phyloP scores from a whole-genome alignment of 768 basidiomycete species.

The Serendipita sp. region DNA sequence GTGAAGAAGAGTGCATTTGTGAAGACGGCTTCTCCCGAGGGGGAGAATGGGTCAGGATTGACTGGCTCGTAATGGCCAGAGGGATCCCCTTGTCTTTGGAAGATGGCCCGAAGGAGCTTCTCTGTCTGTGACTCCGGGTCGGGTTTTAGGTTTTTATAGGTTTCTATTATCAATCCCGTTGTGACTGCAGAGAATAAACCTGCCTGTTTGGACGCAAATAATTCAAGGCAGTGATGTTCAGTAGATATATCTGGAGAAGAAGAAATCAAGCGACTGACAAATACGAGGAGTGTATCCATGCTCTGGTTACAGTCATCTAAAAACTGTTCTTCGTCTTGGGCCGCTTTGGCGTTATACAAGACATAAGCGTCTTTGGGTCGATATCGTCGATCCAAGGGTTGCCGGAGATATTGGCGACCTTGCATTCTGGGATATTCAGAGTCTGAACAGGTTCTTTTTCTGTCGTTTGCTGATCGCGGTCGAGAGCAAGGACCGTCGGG shows the following conservation, averaged over 20 bases:
- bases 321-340: background rate
- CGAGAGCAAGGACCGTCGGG: too few species aligned
- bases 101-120: background rate
- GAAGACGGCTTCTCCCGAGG: background rate
- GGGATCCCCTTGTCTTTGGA: background rate
- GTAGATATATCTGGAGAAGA: background rate
- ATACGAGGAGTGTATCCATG: slow-evolving; percentile 6
- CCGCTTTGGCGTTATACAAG: background rate
- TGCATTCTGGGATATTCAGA: too few species aligned
- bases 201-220: background rate
- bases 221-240: background rate
- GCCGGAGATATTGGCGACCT: too few species aligned
- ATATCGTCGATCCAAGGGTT: too few species aligned
- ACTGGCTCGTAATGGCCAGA: background rate
- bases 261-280: background rate
- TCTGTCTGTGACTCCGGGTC: background rate
- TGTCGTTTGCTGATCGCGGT: too few species aligned
- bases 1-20: background rate
- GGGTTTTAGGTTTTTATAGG: slow-evolving; percentile 4
- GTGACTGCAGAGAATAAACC: slow-evolving; percentile 5
- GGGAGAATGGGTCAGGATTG: background rate
- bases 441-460: too few species aligned
- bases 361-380: background rate
- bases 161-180: slow-evolving; percentile 1
- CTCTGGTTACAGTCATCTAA: background rate